phyloP scores from a whole-genome alignment of 495 filamentous ascomycete species.

The Penicillium verhagenii region DNA sequence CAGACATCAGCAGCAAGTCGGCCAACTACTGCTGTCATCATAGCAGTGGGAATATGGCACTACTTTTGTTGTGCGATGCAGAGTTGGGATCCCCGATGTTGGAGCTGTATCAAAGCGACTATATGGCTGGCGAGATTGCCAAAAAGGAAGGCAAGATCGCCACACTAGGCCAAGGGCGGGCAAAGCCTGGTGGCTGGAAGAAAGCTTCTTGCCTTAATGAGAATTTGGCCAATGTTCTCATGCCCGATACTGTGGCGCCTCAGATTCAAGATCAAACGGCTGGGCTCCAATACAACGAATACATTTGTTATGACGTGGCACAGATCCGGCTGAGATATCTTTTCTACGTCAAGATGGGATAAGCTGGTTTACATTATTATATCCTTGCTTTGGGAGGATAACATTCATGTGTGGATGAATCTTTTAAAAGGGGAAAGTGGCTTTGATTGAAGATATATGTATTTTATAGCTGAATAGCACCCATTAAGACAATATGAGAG shows the following conservation, averaged over 20 bases:
- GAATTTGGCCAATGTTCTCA: conserved; percentile 60
- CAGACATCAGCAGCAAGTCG: conserved; percentile 77
- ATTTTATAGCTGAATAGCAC: too few species aligned
- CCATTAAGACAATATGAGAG: too few species aligned
- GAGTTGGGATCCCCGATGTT: conserved; percentile 73
- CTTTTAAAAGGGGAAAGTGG: too few species aligned
- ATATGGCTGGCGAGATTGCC: conserved; percentile 61
- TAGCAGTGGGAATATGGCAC: conserved; percentile 56
- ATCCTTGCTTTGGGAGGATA: conserved; percentile 1
- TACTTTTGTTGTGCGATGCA: conserved; percentile 74
- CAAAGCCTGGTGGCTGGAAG: conserved; percentile 67
- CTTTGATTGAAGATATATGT: too few species aligned
- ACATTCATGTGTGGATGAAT: too few species aligned
- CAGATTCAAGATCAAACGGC: not conserved
- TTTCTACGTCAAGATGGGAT: conserved; percentile 55
- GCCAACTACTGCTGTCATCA: conserved; percentile 70
- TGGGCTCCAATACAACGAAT: conserved; percentile 42
- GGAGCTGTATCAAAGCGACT: conserved; percentile 50
- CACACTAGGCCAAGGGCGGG: conserved; percentile 64
- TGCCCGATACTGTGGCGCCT: conserved; percentile 40
- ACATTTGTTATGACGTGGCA: conserved; percentile 75
- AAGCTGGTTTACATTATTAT: too few species aligned
- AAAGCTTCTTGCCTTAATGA: conserved; percentile 66
- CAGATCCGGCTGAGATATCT: conserved; percentile 80
- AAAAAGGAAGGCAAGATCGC: conserved; percentile 57